Conservation (phyloP, 1,139 yeast species). For the Candida albicans region DNA sequence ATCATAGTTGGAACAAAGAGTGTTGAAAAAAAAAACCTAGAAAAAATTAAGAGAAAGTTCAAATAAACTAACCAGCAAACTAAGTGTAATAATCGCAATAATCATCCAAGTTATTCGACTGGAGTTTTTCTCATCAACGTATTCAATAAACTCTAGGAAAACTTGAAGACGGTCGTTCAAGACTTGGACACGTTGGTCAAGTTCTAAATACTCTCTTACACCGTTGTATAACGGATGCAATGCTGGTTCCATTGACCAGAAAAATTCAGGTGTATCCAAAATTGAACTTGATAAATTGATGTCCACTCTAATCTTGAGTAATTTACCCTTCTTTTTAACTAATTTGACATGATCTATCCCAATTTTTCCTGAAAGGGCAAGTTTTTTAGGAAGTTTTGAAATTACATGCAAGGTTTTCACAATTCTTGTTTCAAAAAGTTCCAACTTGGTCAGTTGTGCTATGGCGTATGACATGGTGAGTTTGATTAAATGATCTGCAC, state of each 20-base stretch:
- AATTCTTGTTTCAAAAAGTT: conserved; percentile 90
- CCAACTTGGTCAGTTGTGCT: conserved; percentile 91
- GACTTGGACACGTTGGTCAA: conserved; percentile 91
- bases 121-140: conserved; percentile 90
- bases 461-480: conserved; percentile 94
- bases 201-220: conserved; percentile 87
- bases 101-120: conserved; percentile 90
- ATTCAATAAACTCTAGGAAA: conserved; percentile 88
- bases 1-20: too few relatives aligned
- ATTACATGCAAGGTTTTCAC: conserved; percentile 81
- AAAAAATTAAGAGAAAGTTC: conserved; percentile 26
- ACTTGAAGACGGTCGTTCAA: conserved; percentile 92
- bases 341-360: conserved; percentile 79
- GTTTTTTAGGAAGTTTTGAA: conserved; percentile 80
- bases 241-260: conserved; percentile 96
- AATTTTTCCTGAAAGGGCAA: conserved; percentile 85
- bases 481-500: conserved; percentile 91
- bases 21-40: too few relatives aligned
- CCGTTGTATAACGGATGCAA: conserved; percentile 89
- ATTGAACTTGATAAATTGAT: conserved; percentile 89
- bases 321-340: conserved; percentile 81
- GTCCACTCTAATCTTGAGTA: conserved; percentile 88
- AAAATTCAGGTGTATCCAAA: conserved; percentile 91
- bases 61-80: conserved; percentile 59
- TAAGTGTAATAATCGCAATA: conserved; percentile 75